Conservation (phyloP, 805 yeast genomes). For the Kurtzmaniella fragi region DNA sequence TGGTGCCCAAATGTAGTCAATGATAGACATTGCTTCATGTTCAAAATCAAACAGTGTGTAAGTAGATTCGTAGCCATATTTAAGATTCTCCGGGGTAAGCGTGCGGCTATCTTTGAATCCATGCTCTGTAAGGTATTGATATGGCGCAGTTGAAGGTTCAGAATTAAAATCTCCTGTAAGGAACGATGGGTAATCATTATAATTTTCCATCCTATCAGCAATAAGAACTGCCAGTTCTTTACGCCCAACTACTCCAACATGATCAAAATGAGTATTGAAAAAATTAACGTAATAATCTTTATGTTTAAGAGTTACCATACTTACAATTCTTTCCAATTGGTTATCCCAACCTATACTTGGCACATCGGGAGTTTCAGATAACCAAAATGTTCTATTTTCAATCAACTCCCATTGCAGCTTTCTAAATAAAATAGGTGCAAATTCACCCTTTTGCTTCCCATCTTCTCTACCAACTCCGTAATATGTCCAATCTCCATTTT, state of each 20-base stretch:
- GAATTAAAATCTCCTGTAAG: slow-evolving; percentile 42
- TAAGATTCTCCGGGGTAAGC: slow-evolving; percentile 16
- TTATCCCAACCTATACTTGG: slow-evolving; percentile 43
- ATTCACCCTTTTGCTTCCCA: slow-evolving; percentile 26
- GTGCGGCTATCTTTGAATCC: slow-evolving; percentile 37
- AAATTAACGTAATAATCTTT: slow-evolving; percentile 22
- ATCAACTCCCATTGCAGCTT: slow-evolving; percentile 24
- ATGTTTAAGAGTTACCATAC: slow-evolving; percentile 30
- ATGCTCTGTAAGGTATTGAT: slow-evolving; percentile 27
- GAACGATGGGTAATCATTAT: slow-evolving; percentile 29
- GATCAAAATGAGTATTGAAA: slow-evolving; percentile 41
- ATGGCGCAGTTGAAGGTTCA: slow-evolving; percentile 37
- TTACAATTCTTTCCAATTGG: slow-evolving; percentile 34
- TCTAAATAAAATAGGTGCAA: slow-evolving; percentile 32
- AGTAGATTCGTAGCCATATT: slow-evolving; percentile 42
- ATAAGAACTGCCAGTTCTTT: slow-evolving; percentile 29
- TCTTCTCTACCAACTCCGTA: slow-evolving; percentile 35
- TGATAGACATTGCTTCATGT: slow-evolving; percentile 23
- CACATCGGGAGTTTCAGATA: slow-evolving; percentile 32
- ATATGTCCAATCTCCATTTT: slow-evolving; percentile 25
- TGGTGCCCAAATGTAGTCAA: slow-evolving; percentile 45
- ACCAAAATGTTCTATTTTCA: slow-evolving; percentile 33
- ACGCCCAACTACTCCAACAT: slow-evolving; percentile 33
- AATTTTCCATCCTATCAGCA: slow-evolving; percentile 26
- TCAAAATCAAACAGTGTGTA: slow-evolving; percentile 45